Percentiles rank a stretch among this genome's conserved stretches.
Conservation (phyloP, 768 basidiomycete species). For the Porphyrellus cyaneotinctus region DNA sequence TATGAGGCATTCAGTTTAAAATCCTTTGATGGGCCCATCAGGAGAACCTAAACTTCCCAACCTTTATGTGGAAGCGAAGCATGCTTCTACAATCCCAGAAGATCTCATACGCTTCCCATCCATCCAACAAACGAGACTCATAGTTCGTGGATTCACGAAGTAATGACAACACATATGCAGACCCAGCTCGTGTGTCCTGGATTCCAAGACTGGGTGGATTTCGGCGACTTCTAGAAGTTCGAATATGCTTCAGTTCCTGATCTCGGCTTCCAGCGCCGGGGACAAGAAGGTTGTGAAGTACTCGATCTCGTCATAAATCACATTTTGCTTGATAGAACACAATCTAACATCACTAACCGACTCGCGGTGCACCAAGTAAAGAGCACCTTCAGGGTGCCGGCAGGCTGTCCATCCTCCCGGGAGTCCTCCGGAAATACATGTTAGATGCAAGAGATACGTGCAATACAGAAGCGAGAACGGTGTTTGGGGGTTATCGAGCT, state of each 20-base stretch:
- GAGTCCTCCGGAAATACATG: slow-evolving; percentile 3
- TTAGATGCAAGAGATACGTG: background rate
- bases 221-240: slow-evolving; percentile 25
- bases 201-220: slow-evolving; percentile 46
- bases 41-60: too few relatives aligned
- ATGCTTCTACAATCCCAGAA: slow-evolving; percentile 23
- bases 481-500: background rate
- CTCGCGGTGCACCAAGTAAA: slow-evolving; percentile 48
- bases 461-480: slow-evolving; percentile 5
- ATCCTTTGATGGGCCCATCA: too few relatives aligned
- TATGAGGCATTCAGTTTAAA: too few relatives aligned
- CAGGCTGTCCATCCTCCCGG: slow-evolving; percentile 42
- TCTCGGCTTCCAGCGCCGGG: slow-evolving; percentile 15
- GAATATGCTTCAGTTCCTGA: slow-evolving; percentile 11
- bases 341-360: slow-evolving; percentile 34
- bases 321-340: too few relatives aligned
- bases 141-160: slow-evolving; percentile 44
- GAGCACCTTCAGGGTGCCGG: slow-evolving; percentile 57
- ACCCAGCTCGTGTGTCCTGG: slow-evolving; percentile 19
- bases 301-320: slow-evolving; percentile 31
- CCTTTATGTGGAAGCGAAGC: slow-evolving; percentile 24
- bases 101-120: slow-evolving; percentile 34
- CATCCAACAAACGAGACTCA: slow-evolving; percentile 52
- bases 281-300: slow-evolving; percentile 26
- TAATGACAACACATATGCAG: slow-evolving; percentile 44